Conservation (phyloP, 768 basidiomycete genomes). For the Clathrus columnatus region DNA sequence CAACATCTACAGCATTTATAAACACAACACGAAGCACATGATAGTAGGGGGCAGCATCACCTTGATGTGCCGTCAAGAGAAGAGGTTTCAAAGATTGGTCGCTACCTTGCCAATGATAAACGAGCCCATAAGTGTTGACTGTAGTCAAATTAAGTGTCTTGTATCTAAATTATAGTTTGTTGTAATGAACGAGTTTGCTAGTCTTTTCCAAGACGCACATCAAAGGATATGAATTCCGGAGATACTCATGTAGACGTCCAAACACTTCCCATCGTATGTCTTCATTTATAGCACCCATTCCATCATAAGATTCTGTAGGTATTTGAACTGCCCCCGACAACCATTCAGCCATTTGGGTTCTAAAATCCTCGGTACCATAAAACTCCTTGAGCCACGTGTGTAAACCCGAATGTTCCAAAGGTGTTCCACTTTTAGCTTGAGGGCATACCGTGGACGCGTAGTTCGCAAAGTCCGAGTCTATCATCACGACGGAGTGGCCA, state of each 20-base stretch:
- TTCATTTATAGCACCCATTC: slow-evolving; percentile 36
- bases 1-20: slow-evolving; percentile 41
- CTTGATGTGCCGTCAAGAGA: slow-evolving; percentile 59
- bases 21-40: neutral
- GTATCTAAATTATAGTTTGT: slow-evolving; percentile 33
- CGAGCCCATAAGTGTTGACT: slow-evolving; percentile 70
- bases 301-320: slow-evolving; percentile 42
- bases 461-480: neutral
- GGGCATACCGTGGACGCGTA: slow-evolving; percentile 24
- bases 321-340: slow-evolving; percentile 40
- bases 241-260: slow-evolving; percentile 44
- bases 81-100: slow-evolving; percentile 55
- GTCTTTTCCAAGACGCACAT: slow-evolving; percentile 34
- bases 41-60: slow-evolving; percentile 16
- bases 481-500: neutral
- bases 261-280: slow-evolving; percentile 52
- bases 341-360: slow-evolving; percentile 34
- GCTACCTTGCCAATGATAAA: slow-evolving; percentile 65
- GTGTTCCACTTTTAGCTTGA: slow-evolving; percentile 26
- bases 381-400: slow-evolving; percentile 25
- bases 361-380: slow-evolving; percentile 31
- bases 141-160: slow-evolving; percentile 49
- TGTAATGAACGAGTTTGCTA: neutral
- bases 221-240: slow-evolving; percentile 50
- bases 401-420: slow-evolving; percentile 25